Conservation (phyloP, 352 stramenopile genomes). For the Phytophthora hibernalis region DNA sequence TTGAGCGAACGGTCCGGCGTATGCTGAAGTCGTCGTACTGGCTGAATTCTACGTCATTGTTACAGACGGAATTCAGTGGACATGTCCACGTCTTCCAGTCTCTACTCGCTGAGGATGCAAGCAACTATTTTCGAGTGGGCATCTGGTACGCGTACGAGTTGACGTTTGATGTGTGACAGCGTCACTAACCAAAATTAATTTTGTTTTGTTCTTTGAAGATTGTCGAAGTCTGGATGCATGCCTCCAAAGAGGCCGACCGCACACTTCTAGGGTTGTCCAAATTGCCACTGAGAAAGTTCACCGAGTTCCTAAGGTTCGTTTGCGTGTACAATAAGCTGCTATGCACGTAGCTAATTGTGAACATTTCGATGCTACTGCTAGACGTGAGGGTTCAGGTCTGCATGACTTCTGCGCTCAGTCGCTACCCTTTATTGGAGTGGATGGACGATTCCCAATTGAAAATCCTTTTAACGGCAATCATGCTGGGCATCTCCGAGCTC, state of each 20-base stretch:
- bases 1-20: conserved; percentile 37
- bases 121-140: conserved; percentile 22
- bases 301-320: conserved; percentile 38
- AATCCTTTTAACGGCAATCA: conserved; percentile 52
- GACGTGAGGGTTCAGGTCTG: not conserved
- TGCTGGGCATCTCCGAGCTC: conserved; percentile 42
- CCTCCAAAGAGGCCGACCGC: conserved; percentile 6
- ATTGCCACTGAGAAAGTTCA: conserved; percentile 33
- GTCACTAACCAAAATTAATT: too few relatives aligned
- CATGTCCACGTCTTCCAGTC: conserved; percentile 44
- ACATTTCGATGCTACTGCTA: not conserved
- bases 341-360: not conserved
- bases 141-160: conserved; percentile 39
- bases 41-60: not conserved
- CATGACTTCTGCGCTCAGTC: conserved; percentile 2
- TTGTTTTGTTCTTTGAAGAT: conserved; percentile 32
- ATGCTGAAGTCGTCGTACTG: conserved; percentile 29
- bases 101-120: conserved; percentile 24
- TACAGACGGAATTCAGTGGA: conserved; percentile 24
- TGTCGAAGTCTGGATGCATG: conserved; percentile 48
- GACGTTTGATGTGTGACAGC: not conserved
- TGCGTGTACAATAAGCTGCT: not conserved
- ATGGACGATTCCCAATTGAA: conserved; percentile 44
- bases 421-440: conserved; percentile 41
- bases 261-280: conserved; percentile 50